Base-by-base conservation (phyloP, 1,284 basidiomycete genomes). In the Polyporus tsugae region DNA sequence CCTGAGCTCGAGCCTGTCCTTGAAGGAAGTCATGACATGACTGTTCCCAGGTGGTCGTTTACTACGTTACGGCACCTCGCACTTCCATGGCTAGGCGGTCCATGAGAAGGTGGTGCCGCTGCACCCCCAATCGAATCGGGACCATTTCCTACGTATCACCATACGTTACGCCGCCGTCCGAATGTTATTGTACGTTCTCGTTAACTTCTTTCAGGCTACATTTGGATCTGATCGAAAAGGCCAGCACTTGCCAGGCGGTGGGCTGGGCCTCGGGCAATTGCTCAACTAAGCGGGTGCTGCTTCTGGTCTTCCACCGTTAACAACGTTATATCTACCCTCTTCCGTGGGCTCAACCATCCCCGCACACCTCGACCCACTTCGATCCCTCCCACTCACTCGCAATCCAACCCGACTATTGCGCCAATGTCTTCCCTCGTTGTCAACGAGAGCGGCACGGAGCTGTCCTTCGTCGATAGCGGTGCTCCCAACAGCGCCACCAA, bases 361-460 rank as follows among this genome's bases (percentile, higher is more conserved):
- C 22, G 22, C 22, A 49, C 46, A 10, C 46, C 10, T 25, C 11
- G 22, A 25, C 22, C 46, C 22, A 25, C 46, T 49, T 49, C 46
- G 44, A n/a, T 9, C 55, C 35, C 25, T n/a, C 19, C 29, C 6
- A 19, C 55, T 19, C 17, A 58, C 5, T 58, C 57, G 36, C 57
- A 58, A 58, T 38, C 35, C 36, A 22, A 22, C 36, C 6, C 17
- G 2, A 10, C 36, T 11, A 22, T 22, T 22, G 13, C 57, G 35
- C 33, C 57, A 58, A 86, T 71, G 66, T 41, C 38, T 22, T 39
- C 60, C n/a, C 63, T 71, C 52, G 36, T 41, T 2, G 66, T 73
- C 36, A 62, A 72, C 61, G 55, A 68, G 35, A 36, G 57, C 13
- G 66, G 64, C 9, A 70, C 62, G 1, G 35, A 67, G 63, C 66